phyloP scores from a whole-genome alignment of 768 basidiomycete genomes.

The Lactifluus piperatus region DNA sequence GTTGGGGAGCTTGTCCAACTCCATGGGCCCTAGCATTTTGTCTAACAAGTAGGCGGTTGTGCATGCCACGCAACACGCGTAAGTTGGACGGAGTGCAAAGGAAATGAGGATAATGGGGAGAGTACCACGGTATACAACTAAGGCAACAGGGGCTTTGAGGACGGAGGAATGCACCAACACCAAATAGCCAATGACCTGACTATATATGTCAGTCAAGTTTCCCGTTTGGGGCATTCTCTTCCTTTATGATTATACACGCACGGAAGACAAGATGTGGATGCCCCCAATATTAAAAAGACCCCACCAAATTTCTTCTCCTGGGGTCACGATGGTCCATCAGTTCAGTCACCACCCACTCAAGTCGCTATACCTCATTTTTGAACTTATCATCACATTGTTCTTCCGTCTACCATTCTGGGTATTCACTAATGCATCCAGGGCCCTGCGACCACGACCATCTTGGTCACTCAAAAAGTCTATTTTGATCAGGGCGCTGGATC shows the following conservation, averaged over 20 bases:
- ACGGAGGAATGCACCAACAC: too few relatives aligned
- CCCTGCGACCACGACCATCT: slow-evolving; percentile 7
- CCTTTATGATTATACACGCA: background rate
- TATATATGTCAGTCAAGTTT: too few relatives aligned
- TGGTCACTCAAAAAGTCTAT: slow-evolving; percentile 7
- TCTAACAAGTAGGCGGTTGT: too few relatives aligned
- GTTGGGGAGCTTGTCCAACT: background rate
- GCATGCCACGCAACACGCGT: too few relatives aligned
- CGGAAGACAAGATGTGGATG: background rate
- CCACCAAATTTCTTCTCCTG: background rate
- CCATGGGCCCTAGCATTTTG: too few relatives aligned
- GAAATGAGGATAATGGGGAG: too few relatives aligned
- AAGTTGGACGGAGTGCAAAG: too few relatives aligned
- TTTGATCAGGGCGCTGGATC: background rate
- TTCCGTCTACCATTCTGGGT: slow-evolving; percentile 12
- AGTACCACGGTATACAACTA: too few relatives aligned
- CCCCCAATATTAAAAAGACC: background rate
- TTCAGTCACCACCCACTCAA: slow-evolving; percentile 11
- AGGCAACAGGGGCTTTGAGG: too few relatives aligned
- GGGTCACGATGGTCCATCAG: slow-evolving; percentile 10
- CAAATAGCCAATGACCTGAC: too few relatives aligned
- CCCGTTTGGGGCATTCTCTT: background rate
- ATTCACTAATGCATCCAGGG: background rate
- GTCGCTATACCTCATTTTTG: slow-evolving; percentile 9
- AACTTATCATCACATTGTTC: slow-evolving; percentile 1